phyloP scores from a whole-genome alignment of 352 stramenopile genomes.

The Phytophthora cactorum region DNA sequence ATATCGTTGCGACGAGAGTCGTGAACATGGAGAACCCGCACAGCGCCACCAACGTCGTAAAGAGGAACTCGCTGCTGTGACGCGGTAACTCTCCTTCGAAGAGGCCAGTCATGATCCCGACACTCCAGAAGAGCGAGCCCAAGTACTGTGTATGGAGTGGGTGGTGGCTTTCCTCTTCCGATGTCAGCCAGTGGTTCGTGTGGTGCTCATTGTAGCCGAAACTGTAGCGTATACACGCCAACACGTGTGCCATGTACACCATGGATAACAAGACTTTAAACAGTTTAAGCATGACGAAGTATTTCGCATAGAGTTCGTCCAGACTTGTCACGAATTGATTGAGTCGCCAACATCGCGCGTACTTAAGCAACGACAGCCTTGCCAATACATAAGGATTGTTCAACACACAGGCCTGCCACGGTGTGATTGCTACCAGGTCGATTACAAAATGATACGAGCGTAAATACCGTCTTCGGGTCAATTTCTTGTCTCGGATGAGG shows the following conservation, averaged over 20 bases:
- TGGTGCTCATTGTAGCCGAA: conserved; percentile 63
- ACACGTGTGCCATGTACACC: conserved; percentile 57
- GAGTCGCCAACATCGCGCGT: conserved; percentile 50
- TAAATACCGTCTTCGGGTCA: conserved; percentile 55
- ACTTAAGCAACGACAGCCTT: conserved; percentile 42
- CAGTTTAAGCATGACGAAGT: conserved; percentile 62
- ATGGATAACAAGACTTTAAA: conserved; percentile 58
- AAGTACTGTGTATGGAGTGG: conserved; percentile 48
- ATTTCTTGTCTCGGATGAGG: conserved; percentile 50
- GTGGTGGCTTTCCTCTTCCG: conserved; percentile 29
- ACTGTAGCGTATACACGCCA: conserved; percentile 62
- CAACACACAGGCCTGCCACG: conserved; percentile 9
- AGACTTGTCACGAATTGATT: conserved; percentile 55
- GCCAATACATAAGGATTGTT: conserved; percentile 26
- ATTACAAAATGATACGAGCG: conserved; percentile 50
- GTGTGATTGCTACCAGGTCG: conserved; percentile 58
- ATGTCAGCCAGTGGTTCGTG: conserved; percentile 61
- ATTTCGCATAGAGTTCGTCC: conserved; percentile 67
- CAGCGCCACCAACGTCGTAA: conserved; percentile 67
- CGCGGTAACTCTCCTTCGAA: conserved; percentile 76
- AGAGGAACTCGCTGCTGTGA: conserved; percentile 57
- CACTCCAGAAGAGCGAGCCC: conserved; percentile 66
- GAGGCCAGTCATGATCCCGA: conserved; percentile 67
- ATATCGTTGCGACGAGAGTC: conserved; percentile 73
- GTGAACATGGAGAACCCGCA: conserved; percentile 79